A percentile compares a stretch with the other conserved stretches of the same genome.
These are phyloP conservation scores for Dalbergia cochinchinensis DNA, from an alignment of 306 rosid genomes.

Conservation along the genomic window DNA sequence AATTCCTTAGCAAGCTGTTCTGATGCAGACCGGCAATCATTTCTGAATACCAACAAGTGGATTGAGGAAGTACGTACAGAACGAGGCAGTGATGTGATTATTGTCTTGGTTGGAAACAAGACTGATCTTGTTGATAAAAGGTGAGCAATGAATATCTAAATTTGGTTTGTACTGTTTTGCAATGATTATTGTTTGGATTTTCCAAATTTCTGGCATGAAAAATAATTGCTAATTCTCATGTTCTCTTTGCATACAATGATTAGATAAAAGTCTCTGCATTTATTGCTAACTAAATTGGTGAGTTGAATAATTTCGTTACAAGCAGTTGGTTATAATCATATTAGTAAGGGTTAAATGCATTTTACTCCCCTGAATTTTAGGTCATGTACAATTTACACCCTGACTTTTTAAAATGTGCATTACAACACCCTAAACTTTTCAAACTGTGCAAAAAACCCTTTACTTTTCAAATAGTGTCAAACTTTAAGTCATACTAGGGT, in stretches of 20 bases:
- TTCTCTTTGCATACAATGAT: conserved; percentile 14
- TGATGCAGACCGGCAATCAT: conserved; percentile 77
- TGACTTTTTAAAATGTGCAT: no score
- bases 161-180: neutral
- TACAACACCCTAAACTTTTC: no score
- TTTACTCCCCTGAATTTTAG: no score
- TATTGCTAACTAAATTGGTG: neutral
- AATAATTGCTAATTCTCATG: neutral
- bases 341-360: no score
- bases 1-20: conserved; percentile 40
- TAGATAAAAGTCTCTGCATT: neutral
- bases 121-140: conserved; percentile 89
- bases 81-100: conserved; percentile 85
- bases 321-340: conserved; percentile 5
- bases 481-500: no score
- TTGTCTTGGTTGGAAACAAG: conserved; percentile 89
- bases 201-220: neutral
- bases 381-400: no score
- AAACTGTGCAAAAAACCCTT: no score
- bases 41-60: conserved; percentile 80
- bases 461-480: no score
- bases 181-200: neutral
- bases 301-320: conserved; percentile 6
- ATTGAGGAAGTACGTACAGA: conserved; percentile 89
- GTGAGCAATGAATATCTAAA: conserved; percentile 49